A percentile compares a stretch with the other conserved stretches of the same genome.
phyloP scores from a whole-genome alignment of 129 eudicot genomes.

The Pulicaria dysenterica region DNA sequence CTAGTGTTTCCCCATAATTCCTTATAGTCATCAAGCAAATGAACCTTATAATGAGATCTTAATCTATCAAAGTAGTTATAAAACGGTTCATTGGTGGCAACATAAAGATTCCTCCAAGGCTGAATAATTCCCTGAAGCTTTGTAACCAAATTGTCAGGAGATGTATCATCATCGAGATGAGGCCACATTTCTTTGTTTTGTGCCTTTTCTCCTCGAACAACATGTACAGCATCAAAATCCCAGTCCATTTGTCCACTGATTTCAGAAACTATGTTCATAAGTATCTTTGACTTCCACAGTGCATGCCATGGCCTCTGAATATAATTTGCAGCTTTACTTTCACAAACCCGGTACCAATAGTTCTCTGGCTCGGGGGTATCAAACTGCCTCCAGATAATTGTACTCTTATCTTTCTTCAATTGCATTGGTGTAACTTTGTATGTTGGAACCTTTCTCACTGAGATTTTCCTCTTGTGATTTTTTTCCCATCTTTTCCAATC shows the following conservation, averaged over 20 bases:
- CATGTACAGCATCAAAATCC: constrained; percentile 99
- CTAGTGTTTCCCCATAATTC: constrained; percentile 90
- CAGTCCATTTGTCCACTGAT: constrained; percentile 97
- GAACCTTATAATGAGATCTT: constrained; percentile 94
- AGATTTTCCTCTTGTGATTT: constrained; percentile 63
- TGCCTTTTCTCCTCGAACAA: constrained; percentile 88
- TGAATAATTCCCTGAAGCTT: constrained; percentile 66
- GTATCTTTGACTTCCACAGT: constrained; percentile 85
- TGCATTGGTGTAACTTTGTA: constrained; percentile 88
- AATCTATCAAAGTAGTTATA: constrained; percentile 87
- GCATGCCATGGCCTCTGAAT: constrained; percentile 90
- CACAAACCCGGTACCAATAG: constrained; percentile 96
- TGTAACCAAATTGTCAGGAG: constrained; percentile 69
- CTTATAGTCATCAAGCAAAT: constrained; percentile 87
- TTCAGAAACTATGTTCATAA: constrained; percentile 92
- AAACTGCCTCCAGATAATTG: constrained; percentile 88
- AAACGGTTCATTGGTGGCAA: constrained; percentile 93
- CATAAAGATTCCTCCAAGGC: constrained; percentile 90
- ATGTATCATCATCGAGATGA: constrained; percentile 83
- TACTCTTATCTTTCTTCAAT: constrained; percentile 72
- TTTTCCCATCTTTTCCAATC: constrained; percentile 92
- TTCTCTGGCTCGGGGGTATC: constrained; percentile 96
- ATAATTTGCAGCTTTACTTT: constrained; percentile 74
- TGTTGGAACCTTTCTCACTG: constrained; percentile 71
- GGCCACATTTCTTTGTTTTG: constrained; percentile 87